phyloP scores from a whole-genome alignment of 164 flowering plant genomes.

The Pachysandra terminalis region DNA sequence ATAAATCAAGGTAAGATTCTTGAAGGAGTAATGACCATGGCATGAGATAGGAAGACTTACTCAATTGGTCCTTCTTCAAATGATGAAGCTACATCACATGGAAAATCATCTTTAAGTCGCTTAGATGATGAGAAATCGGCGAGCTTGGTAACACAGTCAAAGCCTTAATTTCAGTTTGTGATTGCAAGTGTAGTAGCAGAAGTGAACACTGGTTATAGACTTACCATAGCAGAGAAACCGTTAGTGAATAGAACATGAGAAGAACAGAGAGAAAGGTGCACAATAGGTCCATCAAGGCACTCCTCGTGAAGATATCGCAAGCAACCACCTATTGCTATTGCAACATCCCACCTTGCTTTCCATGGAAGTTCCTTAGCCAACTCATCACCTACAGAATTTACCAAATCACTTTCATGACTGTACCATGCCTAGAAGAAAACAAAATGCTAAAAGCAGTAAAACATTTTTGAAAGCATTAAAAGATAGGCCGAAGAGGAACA shows the following conservation, averaged over 20 bases:
- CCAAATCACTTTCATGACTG: neutral
- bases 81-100: conserved; percentile 10
- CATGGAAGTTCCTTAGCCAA: conserved; percentile 35
- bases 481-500: neutral
- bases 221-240: conserved; percentile 28
- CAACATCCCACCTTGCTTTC: conserved; percentile 38
- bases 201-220: neutral
- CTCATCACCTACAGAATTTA: conserved; percentile 23
- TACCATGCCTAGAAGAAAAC: neutral
- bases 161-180: conserved; percentile 4
- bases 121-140: conserved; percentile 28
- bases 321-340: conserved; percentile 35
- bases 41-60: conserved; percentile 20
- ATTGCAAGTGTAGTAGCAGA: neutral
- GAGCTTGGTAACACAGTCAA: conserved; percentile 23
- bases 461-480: neutral
- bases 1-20: neutral
- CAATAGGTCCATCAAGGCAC: conserved; percentile 38
- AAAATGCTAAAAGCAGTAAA: neutral
- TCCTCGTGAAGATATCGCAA: conserved; percentile 53
- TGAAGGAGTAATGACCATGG: neutral
- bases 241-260: conserved; percentile 19
- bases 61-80: neutral
- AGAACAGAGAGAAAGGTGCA: conserved; percentile 33
- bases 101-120: conserved; percentile 22